Base-by-base conservation (phyloP, 1,284 basidiomycete genomes). In the Leccinum fuscescens region DNA sequence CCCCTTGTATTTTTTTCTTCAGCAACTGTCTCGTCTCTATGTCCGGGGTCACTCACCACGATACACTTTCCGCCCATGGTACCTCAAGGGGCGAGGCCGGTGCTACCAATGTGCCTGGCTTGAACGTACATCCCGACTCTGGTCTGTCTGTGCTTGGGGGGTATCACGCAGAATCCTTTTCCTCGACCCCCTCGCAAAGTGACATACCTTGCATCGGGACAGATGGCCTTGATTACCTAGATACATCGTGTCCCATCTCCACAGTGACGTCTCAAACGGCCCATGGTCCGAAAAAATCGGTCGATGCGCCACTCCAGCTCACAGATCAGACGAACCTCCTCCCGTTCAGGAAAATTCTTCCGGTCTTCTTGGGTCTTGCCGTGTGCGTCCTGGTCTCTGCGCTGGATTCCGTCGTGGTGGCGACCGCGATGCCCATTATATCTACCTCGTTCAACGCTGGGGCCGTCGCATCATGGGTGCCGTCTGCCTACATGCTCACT, bases 261-360 rank as follows among this genome's bases (percentile, higher is more conserved):
- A 54, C 42, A 11, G 24, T 57, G 35, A 50, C 64, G 29, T 58
- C 48, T n/a, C 66, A 14, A 15, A 27, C 55, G 35, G 29, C 33
- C 1, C 50, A 64, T 27, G 14, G 17, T 33, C 24, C 54, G n/a
- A 59, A 57, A 37, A 55, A 56, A 53, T 54, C 35, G 9, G 27
- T 31, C 12, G 53, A 49, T n/a, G 24, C 39, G 27, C 39, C 59
- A 3, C 33, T 69, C 51, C 58, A 74, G 49, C 75, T 92, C 53
- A 86, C 85, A 5, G 90, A 92, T 74, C 90, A 92, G 73, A 92
- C 89, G 14, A 91, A 90, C 67, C 79, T 90, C 20, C 79, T 92
- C 4, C 90, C 90, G 0, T 82, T 84, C 69, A 81, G 78, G 63
- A 87, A 86, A 67, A 79, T 91, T 44, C 72, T 90, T 15, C 76